These are phyloP conservation scores for Penicillium ochrochloron DNA, from an alignment of 495 filamentous ascomycete genomes.

Conservation along the genomic window DNA sequence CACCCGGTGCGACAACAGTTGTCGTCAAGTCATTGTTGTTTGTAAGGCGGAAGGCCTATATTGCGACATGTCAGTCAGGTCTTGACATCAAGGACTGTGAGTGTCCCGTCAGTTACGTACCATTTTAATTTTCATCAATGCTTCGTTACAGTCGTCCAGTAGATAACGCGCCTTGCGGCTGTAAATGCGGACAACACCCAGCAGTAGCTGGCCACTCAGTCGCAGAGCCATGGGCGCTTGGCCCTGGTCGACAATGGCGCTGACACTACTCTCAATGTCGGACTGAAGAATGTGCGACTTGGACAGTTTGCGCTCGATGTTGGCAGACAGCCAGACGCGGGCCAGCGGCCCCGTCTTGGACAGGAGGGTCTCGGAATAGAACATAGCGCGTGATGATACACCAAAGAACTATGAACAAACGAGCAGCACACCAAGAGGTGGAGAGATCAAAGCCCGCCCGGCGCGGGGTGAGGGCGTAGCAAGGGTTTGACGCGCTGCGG, in stretches of 20 bases:
- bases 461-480: conserved; percentile 44
- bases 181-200: conserved; percentile 97
- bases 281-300: conserved; percentile 93
- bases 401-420: conserved; percentile 15
- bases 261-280: conserved; percentile 89
- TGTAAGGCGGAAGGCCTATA: conserved; percentile 74
- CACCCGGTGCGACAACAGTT: conserved; percentile 67
- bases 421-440: conserved; percentile 18
- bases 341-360: conserved; percentile 96
- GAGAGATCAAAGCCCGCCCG: conserved; percentile 39
- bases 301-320: conserved; percentile 94
- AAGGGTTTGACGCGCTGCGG: conserved; percentile 44
- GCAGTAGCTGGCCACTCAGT: conserved; percentile 87
- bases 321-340: conserved; percentile 96
- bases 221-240: conserved; percentile 95
- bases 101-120: conserved; percentile 52
- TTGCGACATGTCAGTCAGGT: background rate
- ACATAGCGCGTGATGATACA: conserved; percentile 65
- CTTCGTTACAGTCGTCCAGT: conserved; percentile 96
- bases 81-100: background rate
- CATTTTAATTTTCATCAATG: conserved; percentile 97
- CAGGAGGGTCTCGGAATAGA: conserved; percentile 95
- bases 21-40: conserved; percentile 81
- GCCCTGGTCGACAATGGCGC: conserved; percentile 89
- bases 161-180: conserved; percentile 95